Evolutionary conservation across 768 basidiomycete genomes (phyloP), one percentile per base, ranked within the genome.

Genomic region (Pleurotus giganteus): DNA sequence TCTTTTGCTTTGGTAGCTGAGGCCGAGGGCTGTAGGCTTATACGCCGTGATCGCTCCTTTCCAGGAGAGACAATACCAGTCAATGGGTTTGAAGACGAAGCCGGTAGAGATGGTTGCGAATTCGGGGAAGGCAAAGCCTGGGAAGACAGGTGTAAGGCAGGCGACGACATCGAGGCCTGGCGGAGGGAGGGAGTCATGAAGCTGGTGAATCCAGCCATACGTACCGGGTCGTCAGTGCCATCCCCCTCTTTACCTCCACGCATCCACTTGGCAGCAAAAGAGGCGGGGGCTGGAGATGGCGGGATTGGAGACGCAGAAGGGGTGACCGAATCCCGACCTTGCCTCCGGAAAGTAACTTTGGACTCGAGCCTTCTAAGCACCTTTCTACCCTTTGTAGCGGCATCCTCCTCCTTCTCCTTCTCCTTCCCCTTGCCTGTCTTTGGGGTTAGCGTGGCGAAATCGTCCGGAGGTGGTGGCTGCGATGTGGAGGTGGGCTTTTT

Each of bases 121-220:
- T 74, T 77, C n/a, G 79, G 75, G 31, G 83, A 81, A 47, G 80
- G 78, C 47, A 77, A 63, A 29, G 80, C 72, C 69, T 80, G 78
- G 24, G 83, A 83, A 47, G 80, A 80, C 53, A 86, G 76, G 62
- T 87, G 84, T 41, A 91, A 68, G 26, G 84, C 78, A 51, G 89
- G 89, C 19, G 88, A 88, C 54, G 89, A 91, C 75, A 86, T 77
- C 44, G 89, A 88, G 34, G 81, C 89, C 57, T 79, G 79, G 53
- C 83, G 79, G 57, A 89, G 69, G 32, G 87, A 88, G 41, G 88
- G 88, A 41, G 83, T 77, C 57, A 78, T 71, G 71, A 82, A 89
- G 65, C 75, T 78, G 47, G 81, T 78, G 64, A 75, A 77, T 46
- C 82, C 84, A 45, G 82, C 78, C 43, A 37, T 34, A 47, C 42